Percentiles rank a stretch among this genome's conserved stretches.
These are phyloP conservation scores for Xylariaceae sp. DNA, from an alignment of 2,329 filamentous ascomycete genomes.

Conservation along the genomic window DNA sequence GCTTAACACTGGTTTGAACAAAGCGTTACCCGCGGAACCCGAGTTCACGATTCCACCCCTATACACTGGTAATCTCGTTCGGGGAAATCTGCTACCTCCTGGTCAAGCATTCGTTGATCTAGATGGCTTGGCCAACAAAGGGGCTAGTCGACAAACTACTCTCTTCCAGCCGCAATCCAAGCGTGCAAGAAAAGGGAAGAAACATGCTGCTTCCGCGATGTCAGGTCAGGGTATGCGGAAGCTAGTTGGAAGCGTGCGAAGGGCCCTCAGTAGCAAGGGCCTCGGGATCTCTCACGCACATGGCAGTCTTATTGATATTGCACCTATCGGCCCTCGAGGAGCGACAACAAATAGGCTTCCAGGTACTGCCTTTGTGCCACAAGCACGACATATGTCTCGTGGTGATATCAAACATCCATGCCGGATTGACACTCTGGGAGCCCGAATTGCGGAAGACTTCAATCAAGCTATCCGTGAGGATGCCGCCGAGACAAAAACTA, in stretches of 20 bases:
- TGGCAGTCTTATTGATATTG: conserved; percentile 45
- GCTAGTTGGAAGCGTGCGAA: conserved; percentile 78
- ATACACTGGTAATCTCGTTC: conserved; percentile 68
- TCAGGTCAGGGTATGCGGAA: conserved; percentile 75
- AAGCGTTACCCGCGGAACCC: conserved; percentile 46
- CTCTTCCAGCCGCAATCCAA: conserved; percentile 41
- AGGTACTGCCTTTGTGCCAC: conserved; percentile 56
- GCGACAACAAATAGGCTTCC: conserved; percentile 55
- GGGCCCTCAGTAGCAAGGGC: conserved; percentile 64
- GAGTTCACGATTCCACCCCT: conserved; percentile 55
- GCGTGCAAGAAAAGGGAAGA: conserved; percentile 36
- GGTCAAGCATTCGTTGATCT: conserved; percentile 74
- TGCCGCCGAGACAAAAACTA: conserved; percentile 36
- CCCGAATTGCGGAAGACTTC: conserved; percentile 72
- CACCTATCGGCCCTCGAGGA: conserved; percentile 46
- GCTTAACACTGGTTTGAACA: conserved; percentile 46
- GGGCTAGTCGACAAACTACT: conserved; percentile 50
- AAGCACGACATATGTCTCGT: conserved; percentile 40
- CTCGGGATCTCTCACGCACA: conserved; percentile 42
- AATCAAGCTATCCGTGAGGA: conserved; percentile 68
- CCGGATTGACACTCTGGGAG: conserved; percentile 78
- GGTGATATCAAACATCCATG: conserved; percentile 48
- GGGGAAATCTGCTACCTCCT: conserved; percentile 79
- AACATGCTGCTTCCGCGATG: conserved; percentile 51
- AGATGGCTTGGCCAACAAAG: conserved; percentile 46